Evolutionary conservation across 2,329 filamentous ascomycete species (phyloP).

Genomic region (Lasiodiplodia citricola): DNA sequence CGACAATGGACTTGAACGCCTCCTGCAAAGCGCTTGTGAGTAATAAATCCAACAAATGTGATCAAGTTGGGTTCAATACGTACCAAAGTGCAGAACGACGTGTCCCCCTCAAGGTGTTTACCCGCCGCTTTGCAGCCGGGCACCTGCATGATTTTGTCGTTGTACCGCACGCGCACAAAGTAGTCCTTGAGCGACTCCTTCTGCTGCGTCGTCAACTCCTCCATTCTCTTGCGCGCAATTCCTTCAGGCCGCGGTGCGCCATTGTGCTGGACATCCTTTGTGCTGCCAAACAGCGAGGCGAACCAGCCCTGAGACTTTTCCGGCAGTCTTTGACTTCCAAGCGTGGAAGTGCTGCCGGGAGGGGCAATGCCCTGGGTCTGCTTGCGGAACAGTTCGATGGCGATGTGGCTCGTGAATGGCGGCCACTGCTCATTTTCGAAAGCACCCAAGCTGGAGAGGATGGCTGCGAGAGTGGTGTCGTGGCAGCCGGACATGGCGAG

Average conservation of each 20-base stretch:
- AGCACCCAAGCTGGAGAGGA: slow-evolving; percentile 78
- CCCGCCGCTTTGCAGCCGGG: slow-evolving; percentile 78
- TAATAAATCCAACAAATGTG: background rate
- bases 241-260: slow-evolving; percentile 35
- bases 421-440: slow-evolving; percentile 81
- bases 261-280: background rate
- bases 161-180: slow-evolving; percentile 90
- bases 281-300: slow-evolving; percentile 22
- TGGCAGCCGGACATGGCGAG: slow-evolving; percentile 87
- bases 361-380: slow-evolving; percentile 37
- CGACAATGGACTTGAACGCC: slow-evolving; percentile 90
- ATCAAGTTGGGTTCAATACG: slow-evolving; percentile 36
- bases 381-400: slow-evolving; percentile 84
- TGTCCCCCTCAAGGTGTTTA: slow-evolving; percentile 85
- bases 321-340: background rate
- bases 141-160: slow-evolving; percentile 80
- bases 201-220: slow-evolving; percentile 63
- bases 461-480: slow-evolving; percentile 86
- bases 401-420: slow-evolving; percentile 89
- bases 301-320: slow-evolving; percentile 21
- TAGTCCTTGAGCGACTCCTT: slow-evolving; percentile 70
- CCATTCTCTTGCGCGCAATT: slow-evolving; percentile 66
- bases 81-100: slow-evolving; percentile 88
- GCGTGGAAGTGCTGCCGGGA: slow-evolving; percentile 29
- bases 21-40: slow-evolving; percentile 54